Evolutionary conservation across 768 basidiomycete genomes (phyloP).

Genomic region (Agaricus blazei): DNA sequence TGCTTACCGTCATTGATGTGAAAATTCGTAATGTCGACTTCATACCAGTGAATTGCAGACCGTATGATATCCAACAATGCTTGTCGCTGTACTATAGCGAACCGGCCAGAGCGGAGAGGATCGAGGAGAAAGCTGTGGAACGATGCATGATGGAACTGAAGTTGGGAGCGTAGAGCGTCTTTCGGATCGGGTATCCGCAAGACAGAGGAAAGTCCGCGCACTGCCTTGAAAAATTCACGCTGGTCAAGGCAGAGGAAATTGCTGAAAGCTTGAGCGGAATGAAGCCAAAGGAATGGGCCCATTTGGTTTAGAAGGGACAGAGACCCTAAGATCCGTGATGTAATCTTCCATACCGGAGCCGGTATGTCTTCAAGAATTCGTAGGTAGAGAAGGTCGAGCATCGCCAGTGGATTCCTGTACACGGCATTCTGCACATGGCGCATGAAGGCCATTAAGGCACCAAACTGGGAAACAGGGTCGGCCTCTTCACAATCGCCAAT

Average conservation of each 20-base stretch:
- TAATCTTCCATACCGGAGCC: not conserved
- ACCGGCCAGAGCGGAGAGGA: not conserved
- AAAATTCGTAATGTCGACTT: not conserved
- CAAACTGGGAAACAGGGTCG: not conserved
- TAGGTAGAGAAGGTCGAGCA: constrained; percentile 1
- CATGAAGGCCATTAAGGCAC: not conserved
- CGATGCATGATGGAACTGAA: not conserved
- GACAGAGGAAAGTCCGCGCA: not conserved
- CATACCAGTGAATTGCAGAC: not conserved
- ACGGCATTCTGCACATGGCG: not conserved
- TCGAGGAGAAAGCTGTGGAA: not conserved
- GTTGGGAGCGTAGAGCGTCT: not conserved
- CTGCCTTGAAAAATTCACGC: not conserved
- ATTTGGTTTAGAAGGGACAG: not conserved
- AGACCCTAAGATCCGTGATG: not conserved
- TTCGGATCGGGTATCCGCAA: not conserved
- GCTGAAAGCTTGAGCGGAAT: not conserved
- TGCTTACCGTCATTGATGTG: not conserved
- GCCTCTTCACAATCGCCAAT: not conserved
- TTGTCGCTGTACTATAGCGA: not conserved
- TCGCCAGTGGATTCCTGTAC: not conserved
- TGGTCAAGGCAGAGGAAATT: not conserved
- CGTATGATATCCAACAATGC: not conserved
- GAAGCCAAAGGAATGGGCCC: no score
- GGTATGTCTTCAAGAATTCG: not conserved